Conservation (phyloP, 2,329 filamentous ascomycete species). For the Fusarium protoensiforme region DNA sequence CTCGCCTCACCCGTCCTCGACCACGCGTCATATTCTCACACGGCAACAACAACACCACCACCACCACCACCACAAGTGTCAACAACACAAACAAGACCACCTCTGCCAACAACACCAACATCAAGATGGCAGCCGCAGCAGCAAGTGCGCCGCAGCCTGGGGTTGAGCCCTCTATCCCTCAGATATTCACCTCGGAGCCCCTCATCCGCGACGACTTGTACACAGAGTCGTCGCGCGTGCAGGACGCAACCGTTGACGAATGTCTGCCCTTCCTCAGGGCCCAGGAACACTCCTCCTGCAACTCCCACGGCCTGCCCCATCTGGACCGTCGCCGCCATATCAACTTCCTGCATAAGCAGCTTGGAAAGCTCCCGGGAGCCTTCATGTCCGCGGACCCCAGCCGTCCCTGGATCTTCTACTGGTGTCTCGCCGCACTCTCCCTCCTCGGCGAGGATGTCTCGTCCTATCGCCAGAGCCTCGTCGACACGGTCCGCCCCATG, state of each 20-base stretch:
- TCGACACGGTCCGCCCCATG: conserved; percentile 80
- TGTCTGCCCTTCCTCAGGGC: conserved; percentile 76
- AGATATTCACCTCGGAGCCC: conserved; percentile 68
- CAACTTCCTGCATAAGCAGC: conserved; percentile 69
- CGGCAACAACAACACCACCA: conserved; percentile 20
- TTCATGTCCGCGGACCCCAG: conserved; percentile 86
- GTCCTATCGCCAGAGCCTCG: conserved; percentile 74
- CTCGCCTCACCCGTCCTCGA: conserved; percentile 42
- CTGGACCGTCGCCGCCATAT: conserved; percentile 74
- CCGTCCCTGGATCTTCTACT: conserved; percentile 94
- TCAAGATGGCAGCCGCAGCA: conserved; percentile 19
- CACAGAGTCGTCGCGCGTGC: conserved; percentile 75
- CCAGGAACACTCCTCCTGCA: conserved; percentile 65
- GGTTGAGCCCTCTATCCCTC: conserved; percentile 54
- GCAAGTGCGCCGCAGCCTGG: conserved; percentile 12
- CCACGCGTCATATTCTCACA: conserved; percentile 48
- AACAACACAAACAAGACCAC: conserved; percentile 8
- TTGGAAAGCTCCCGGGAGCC: conserved; percentile 71
- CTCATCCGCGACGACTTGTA: conserved; percentile 72
- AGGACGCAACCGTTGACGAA: conserved; percentile 75
- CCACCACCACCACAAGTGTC: neutral
- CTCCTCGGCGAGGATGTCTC: conserved; percentile 80
- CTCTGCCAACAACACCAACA: conserved; percentile 14
- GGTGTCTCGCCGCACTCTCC: conserved; percentile 81
- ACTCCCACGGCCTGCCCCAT: conserved; percentile 77